phyloP scores from a whole-genome alignment of 2,329 filamentous ascomycete species.

The Talaromyces sp. region DNA sequence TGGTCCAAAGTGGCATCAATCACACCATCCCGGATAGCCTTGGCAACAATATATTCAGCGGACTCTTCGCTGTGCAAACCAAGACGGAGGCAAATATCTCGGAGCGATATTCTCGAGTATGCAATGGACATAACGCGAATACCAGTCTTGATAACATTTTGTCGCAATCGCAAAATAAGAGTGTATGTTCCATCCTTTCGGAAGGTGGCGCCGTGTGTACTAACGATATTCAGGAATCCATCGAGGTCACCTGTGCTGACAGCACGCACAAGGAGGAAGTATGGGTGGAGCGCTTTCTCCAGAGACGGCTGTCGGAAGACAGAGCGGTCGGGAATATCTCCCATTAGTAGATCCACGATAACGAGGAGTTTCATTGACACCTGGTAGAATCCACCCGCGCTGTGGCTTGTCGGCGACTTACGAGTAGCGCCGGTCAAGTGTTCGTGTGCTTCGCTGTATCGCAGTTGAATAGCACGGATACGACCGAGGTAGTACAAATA shows the following conservation, averaged over 20 bases:
- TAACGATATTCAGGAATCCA: conserved; percentile 84
- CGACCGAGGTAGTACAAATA: conserved; percentile 97
- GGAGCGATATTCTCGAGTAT: conserved; percentile 93
- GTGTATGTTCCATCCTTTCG: conserved; percentile 93
- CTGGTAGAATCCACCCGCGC: conserved; percentile 91
- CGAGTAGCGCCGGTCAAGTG: conserved; percentile 89
- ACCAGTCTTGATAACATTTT: conserved; percentile 99
- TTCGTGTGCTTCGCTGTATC: conserved; percentile 94
- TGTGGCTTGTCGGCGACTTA: conserved; percentile 86
- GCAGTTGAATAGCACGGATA: conserved; percentile 91
- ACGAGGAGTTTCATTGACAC: conserved; percentile 94
- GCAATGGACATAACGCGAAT: conserved; percentile 99
- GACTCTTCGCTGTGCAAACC: conserved; percentile 94
- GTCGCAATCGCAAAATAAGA: conserved; percentile 85
- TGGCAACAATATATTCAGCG: conserved; percentile 97
- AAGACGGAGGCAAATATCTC: conserved; percentile 94
- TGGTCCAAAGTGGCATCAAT: conserved; percentile 94
- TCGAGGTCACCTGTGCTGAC: conserved; percentile 95
- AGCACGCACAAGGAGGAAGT: conserved; percentile 89
- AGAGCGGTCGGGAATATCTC: conserved; percentile 92
- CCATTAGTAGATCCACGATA: conserved; percentile 96
- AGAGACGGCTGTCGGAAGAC: conserved; percentile 87
- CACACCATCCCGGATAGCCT: conserved; percentile 94
- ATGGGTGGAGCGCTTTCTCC: conserved; percentile 83
- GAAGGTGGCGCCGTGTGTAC: conserved; percentile 77